Evolutionary conservation across 1,284 basidiomycete species (phyloP), one percentile per base, ranked within the genome.

Genomic region (Abortiporus biennis): DNA sequence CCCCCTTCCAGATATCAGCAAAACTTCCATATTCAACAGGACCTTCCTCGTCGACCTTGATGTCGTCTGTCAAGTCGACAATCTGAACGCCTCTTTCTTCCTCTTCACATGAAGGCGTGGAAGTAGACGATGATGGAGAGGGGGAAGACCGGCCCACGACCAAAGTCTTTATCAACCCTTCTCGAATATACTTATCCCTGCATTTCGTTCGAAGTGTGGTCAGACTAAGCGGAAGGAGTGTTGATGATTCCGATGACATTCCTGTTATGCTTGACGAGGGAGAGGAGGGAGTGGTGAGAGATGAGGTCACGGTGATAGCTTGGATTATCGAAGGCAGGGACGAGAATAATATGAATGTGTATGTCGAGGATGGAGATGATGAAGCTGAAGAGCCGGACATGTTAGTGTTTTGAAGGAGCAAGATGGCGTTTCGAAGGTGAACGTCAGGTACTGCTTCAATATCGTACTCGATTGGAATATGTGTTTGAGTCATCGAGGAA

Each of bases 1-100:
- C 49, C 0, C 71, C 77, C 53, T 72, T 74, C 75, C 75, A 79
- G 3, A 79, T 72, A 51, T 79, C 77, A 25, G 75, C 70, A 47
- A 78, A 78, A 6, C 71, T 67, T 0, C 76, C 76, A 55, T 69
- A 65, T 11, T 61, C 69, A 17, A 75, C 65, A 0, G 77, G 57
- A 38, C 58, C 42, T n/a, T 54, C 47, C 2, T 66, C 66, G 6
- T 61, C 47, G 36, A 53, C 53, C 38, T 56, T 57, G 6, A 78
- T 67, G 44, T 76, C 72, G 40, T 78, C 76, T 20, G 74, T 76
- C 43, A 79, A 52, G 49, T 79, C 75, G 27, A 68, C 63, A 42
- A 78, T 50, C 25, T 71, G 52, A 36, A 78, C 54, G 36, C 65
- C 64, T 6, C 68, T n/a, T n/a, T n/a, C n/a, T n/a, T n/a, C n/a